Base-by-base conservation (phyloP, 2,329 filamentous ascomycete species). In the Alternaria infectoria region DNA sequence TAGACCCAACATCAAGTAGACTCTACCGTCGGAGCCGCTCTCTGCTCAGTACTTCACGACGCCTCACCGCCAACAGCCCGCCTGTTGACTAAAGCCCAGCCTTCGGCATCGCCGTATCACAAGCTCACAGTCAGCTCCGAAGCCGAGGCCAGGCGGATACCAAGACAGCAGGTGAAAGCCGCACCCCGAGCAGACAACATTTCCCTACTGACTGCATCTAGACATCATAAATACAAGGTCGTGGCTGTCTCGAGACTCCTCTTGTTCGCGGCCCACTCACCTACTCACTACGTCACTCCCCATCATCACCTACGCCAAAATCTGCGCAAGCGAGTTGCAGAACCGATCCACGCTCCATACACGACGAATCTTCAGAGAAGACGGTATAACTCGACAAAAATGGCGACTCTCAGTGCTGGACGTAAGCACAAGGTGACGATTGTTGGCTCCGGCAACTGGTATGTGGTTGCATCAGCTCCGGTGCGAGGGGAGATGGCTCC, bases 361-460 rank as follows among this genome's bases (percentile, higher is more conserved):
- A 61, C 12, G 46, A 46, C 21, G 54, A 30, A 36, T 25, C 47
- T 47, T 9, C 52, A 52, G 58, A 26, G 12, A 44, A 67, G 50
- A 61, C 15, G 52, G 25, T 36, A 45, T 15, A 59, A 50, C 43
- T 62, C 47, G 28, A 72, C 67, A 66, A 77, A 64, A 68, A 86
- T 86, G 84, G 81, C 84, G 57, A 81, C 81, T 23, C 77, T 86
- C 47, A 80, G 81, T 64, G 78, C 86, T 59, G 83, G 84, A 66
- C 91, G 89, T 83, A 93, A 91, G 83, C 93, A 97, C 87, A 96
- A 93, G 86, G 92, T 97, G 76, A 94, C 93, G 66, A 89, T 99
- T 56, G 88, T 99, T 70, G 96, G 96, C 73, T 98, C 95, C 56
- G 96, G 96, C 75, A 99, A 99, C 82, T 99, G 96, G 93, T 95